A percentile compares a stretch with the other conserved stretches of the same genome.
Evolutionary conservation across 306 rosid genomes (phyloP).

Genomic region (Spatholobus suberectus): DNA sequence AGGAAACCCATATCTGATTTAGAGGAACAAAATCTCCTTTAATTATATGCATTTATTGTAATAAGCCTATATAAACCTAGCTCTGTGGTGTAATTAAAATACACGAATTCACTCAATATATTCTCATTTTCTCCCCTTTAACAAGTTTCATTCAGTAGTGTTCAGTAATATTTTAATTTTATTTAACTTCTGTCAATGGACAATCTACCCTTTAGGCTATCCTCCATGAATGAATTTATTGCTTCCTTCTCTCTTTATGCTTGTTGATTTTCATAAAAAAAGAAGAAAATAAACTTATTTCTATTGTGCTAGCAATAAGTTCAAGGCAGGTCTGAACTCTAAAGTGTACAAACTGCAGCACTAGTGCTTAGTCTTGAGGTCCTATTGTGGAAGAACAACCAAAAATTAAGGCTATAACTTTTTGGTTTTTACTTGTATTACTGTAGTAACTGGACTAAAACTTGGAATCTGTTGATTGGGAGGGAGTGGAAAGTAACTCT

Average conservation of each 20-base stretch:
- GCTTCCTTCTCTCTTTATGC: slow-evolving; percentile 26
- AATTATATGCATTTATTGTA: too few relatives aligned
- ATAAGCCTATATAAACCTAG: too few relatives aligned
- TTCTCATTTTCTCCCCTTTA: too few relatives aligned
- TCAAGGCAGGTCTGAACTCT: background rate
- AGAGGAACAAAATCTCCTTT: too few relatives aligned
- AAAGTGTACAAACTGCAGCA: background rate
- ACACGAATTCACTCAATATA: too few relatives aligned
- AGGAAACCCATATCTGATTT: too few relatives aligned
- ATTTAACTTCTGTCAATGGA: slow-evolving; percentile 9
- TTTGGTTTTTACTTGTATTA: background rate
- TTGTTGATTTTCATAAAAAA: slow-evolving; percentile 1
- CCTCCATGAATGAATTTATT: slow-evolving; percentile 14
- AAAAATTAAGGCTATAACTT: background rate
- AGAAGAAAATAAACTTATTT: background rate
- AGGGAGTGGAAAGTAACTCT: background rate
- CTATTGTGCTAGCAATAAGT: background rate
- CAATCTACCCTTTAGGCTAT: background rate
- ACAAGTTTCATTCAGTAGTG: background rate
- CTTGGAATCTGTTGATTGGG: background rate
- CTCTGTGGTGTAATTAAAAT: too few relatives aligned
- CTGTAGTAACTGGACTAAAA: background rate
- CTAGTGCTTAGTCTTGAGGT: background rate
- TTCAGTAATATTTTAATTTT: slow-evolving; percentile 49
- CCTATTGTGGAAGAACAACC: background rate